Percentiles rank a stretch among this genome's conserved stretches.
phyloP scores from a whole-genome alignment of 2,329 filamentous ascomycete genomes.

The Pseudophaeomoniella oleicola region DNA sequence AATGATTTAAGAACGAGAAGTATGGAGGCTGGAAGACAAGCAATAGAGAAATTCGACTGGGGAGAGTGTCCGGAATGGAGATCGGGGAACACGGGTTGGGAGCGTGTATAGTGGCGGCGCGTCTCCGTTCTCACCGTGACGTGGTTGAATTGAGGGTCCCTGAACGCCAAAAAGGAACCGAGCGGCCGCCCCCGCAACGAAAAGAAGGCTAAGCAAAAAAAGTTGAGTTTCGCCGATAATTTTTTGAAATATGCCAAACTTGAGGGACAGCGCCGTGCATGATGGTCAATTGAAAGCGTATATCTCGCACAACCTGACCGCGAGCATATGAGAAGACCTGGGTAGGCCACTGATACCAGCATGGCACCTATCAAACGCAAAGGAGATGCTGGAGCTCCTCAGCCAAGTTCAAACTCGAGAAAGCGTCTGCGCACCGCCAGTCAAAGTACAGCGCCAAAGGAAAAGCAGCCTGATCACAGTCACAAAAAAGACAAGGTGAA shows the following conservation, averaged over 20 bases:
- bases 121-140: too few relatives aligned
- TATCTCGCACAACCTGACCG: too few relatives aligned
- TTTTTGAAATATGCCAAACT: too few relatives aligned
- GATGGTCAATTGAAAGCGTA: too few relatives aligned
- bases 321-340: constrained; percentile 20
- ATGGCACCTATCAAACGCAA: constrained; percentile 33
- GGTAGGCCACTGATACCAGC: constrained; percentile 19
- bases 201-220: not conserved
- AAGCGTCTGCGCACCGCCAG: not conserved
- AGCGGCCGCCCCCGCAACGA: not conserved
- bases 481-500: not conserved
- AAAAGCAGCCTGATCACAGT: not conserved
- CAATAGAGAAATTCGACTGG: too few relatives aligned
- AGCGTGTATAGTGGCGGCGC: not conserved
- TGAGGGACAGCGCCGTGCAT: too few relatives aligned
- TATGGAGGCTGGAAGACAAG: too few relatives aligned
- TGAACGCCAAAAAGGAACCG: not conserved
- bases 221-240: not conserved
- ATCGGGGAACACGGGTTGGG: too few relatives aligned
- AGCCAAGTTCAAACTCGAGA: not conserved
- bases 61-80: too few relatives aligned
- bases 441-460: not conserved
- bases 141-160: not conserved
- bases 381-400: constrained; percentile 22
- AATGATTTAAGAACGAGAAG: too few relatives aligned